A percentile compares a stretch with the other conserved stretches of the same genome.
phyloP scores from a whole-genome alignment of 2,329 filamentous ascomycete species.

The Dothiorella sarmentorum region DNA sequence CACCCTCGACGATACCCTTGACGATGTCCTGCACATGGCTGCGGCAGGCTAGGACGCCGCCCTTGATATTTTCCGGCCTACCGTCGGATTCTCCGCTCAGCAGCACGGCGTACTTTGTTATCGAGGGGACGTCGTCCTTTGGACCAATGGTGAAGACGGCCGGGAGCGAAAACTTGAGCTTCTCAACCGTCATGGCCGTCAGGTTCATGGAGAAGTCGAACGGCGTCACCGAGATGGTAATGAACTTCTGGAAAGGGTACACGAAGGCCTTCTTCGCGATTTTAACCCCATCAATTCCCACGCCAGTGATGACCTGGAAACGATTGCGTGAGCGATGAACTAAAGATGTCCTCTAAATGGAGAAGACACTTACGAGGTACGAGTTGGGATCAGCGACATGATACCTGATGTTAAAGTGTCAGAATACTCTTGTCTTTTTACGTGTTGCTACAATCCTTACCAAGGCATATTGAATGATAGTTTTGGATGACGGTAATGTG shows the following conservation, averaged over 20 bases:
- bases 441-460: neutral
- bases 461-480: slow-evolving; percentile 7
- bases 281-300: slow-evolving; percentile 67
- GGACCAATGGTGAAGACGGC: slow-evolving; percentile 86
- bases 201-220: slow-evolving; percentile 81
- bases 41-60: slow-evolving; percentile 42
- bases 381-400: slow-evolving; percentile 71
- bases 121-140: slow-evolving; percentile 64
- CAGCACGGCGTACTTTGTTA: slow-evolving; percentile 80
- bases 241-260: slow-evolving; percentile 39
- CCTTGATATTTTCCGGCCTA: slow-evolving; percentile 25
- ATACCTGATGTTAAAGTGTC: slow-evolving; percentile 43
- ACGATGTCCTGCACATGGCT: slow-evolving; percentile 79
- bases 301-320: slow-evolving; percentile 67
- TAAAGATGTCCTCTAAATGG: too few species aligned
- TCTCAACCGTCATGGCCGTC: slow-evolving; percentile 86
- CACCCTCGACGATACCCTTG: slow-evolving; percentile 86
- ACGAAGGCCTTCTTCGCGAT: slow-evolving; percentile 67
- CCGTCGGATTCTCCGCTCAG: slow-evolving; percentile 61
- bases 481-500: neutral
- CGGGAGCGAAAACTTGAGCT: slow-evolving; percentile 76
- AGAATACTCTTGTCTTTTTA: too few species aligned
- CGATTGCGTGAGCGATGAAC: too few species aligned
- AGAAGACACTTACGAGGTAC: slow-evolving; percentile 67
- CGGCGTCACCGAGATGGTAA: slow-evolving; percentile 59